Percentiles rank a stretch among this genome's conserved stretches.
Conservation (phyloP, 140 eudicot species). For the Erigeron philadelphicus region DNA sequence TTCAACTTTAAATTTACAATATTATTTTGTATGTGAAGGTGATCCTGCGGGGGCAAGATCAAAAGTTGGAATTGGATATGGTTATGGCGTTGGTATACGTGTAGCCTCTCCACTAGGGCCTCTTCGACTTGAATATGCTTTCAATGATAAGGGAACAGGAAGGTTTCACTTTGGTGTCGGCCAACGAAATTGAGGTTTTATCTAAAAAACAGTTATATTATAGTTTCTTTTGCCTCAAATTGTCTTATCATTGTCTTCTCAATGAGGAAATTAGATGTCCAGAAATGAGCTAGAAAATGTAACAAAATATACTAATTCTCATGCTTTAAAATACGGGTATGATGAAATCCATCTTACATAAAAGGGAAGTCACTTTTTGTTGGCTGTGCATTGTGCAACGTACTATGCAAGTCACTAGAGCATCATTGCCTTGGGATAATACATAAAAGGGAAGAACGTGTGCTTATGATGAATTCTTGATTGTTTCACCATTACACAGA, state of each 20-base stretch:
- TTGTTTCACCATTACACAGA: slow-evolving; percentile 1
- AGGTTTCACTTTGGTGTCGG: slow-evolving; percentile 96
- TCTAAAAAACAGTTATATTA: not conserved
- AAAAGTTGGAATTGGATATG: slow-evolving; percentile 92
- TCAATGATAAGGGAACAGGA: slow-evolving; percentile 70
- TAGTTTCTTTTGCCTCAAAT: not conserved
- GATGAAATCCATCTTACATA: not conserved
- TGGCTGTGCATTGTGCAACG: slow-evolving; percentile 24
- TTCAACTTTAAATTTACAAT: not conserved
- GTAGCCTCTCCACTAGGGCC: slow-evolving; percentile 93
- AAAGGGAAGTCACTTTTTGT: not conserved
- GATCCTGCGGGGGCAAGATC: slow-evolving; percentile 98
- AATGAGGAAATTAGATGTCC: slow-evolving; percentile 9
- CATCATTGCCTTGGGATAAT: not conserved
- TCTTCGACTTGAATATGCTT: slow-evolving; percentile 78
- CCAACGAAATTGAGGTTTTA: slow-evolving; percentile 49
- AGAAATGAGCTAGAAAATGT: slow-evolving; percentile 20
- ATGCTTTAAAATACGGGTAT: not conserved
- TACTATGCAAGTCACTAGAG: slow-evolving; percentile 2
- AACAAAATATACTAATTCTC: not conserved
- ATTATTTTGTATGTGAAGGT: slow-evolving; percentile 36
- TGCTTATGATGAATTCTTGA: slow-evolving; percentile 22
- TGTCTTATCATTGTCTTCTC: slow-evolving; percentile 7
- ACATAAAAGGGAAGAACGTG: not conserved
- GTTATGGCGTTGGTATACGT: slow-evolving; percentile 79